Evolutionary conservation across 2,329 filamentous ascomycete genomes (phyloP).

Genomic region (Beauveria asiatica): DNA sequence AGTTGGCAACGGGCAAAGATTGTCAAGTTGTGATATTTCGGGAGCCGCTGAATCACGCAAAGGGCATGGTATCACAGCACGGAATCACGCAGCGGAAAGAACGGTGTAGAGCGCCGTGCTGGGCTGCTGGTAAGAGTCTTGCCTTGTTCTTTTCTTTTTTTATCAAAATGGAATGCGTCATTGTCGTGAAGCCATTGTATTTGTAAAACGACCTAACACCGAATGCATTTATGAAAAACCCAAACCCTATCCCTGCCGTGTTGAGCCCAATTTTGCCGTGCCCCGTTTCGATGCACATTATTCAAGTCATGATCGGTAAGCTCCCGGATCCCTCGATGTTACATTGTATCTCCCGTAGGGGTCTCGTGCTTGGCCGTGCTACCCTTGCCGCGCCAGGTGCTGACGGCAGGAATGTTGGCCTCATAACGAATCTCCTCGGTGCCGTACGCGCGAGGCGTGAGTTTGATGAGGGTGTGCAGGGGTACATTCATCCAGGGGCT

Average conservation of each 20-base stretch:
- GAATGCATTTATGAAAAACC: neutral
- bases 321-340: neutral
- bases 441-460: constrained; percentile 88
- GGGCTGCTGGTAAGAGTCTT: neutral
- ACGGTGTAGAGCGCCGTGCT: neutral
- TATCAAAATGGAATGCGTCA: too few relatives aligned
- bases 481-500: constrained; percentile 99
- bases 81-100: neutral
- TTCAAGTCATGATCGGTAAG: neutral
- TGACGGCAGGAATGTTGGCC: constrained; percentile 90
- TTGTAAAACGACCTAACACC: constrained; percentile 2
- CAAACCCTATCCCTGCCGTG: neutral
- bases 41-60: neutral
- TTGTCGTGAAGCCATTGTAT: neutral
- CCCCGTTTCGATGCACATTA: neutral
- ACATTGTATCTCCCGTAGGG: constrained; percentile 33
- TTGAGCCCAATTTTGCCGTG: neutral
- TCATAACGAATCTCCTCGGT: constrained; percentile 83
- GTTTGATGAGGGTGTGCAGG: constrained; percentile 89
- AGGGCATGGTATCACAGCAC: neutral
- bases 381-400: constrained; percentile 92
- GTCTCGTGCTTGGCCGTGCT: constrained; percentile 83
- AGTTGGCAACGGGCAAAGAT: neutral
- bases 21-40: neutral
- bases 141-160: neutral